Conservation (phyloP, 1,284 basidiomycete species). For the Mycena sp. region DNA sequence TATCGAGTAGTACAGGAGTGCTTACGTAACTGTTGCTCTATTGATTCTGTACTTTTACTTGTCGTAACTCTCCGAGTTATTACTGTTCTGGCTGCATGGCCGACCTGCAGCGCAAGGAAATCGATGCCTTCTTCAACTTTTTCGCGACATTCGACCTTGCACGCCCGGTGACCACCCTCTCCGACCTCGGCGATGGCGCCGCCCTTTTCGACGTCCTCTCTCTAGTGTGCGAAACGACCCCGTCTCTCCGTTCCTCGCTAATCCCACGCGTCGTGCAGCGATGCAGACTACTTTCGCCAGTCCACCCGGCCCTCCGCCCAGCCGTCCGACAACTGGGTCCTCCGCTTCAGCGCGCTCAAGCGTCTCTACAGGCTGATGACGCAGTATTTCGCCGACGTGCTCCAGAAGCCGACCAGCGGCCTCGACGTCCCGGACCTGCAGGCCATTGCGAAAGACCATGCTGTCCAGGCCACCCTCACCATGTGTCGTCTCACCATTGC, state of each 20-base stretch:
- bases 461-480: constrained; percentile 71
- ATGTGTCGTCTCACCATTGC: constrained; percentile 90
- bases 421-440: constrained; percentile 86
- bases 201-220: constrained; percentile 77
- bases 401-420: constrained; percentile 76
- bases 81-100: constrained; percentile 12
- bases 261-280: constrained; percentile 54
- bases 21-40: too few species aligned
- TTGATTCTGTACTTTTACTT: too few species aligned
- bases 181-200: constrained; percentile 80
- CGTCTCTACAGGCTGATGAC: constrained; percentile 88
- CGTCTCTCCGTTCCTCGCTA: not conserved
- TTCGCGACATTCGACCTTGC: constrained; percentile 77
- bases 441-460: constrained; percentile 80
- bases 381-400: constrained; percentile 84
- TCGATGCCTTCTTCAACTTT: constrained; percentile 81
- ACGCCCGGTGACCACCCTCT: constrained; percentile 64
- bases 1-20: not conserved
- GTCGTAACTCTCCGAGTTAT: too few species aligned
- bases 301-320: constrained; percentile 63
- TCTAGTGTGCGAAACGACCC: constrained; percentile 63
- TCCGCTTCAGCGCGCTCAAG: constrained; percentile 87
- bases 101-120: constrained; percentile 55
- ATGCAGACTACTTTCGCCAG: constrained; percentile 81
- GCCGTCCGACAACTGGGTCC: constrained; percentile 87